Conservation (phyloP, 805 yeast genomes). For the Nakazawaea wickerhamii region DNA sequence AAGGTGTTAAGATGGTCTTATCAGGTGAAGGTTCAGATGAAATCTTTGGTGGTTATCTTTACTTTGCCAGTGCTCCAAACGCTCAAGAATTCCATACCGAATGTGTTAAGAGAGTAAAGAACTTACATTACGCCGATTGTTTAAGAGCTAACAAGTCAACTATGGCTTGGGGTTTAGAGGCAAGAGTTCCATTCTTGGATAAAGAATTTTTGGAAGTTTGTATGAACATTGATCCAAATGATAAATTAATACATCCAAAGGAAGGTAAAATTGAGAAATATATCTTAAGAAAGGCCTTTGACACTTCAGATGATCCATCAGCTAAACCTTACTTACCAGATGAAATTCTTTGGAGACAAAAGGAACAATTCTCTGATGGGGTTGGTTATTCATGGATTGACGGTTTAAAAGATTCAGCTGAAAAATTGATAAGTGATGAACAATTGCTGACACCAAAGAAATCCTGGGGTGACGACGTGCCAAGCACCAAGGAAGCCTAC, state of each 20-base stretch:
- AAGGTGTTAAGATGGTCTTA: constrained; percentile 98
- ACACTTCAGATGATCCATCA: constrained; percentile 76
- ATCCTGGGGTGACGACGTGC: constrained; percentile 93
- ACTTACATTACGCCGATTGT: constrained; percentile 96
- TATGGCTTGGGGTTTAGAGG: constrained; percentile 99
- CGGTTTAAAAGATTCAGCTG: constrained; percentile 93
- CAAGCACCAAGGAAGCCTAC: constrained; percentile 98
- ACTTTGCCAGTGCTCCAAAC: constrained; percentile 95
- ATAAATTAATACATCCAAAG: constrained; percentile 72
- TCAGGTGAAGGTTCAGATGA: constrained; percentile 99
- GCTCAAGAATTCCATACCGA: constrained; percentile 92
- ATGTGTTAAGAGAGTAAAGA: constrained; percentile 93
- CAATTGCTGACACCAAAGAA: constrained; percentile 86
- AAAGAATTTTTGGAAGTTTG: constrained; percentile 84
- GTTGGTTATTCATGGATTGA: constrained; percentile 99
- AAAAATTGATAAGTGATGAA: constrained; percentile 80
- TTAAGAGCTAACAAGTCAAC: constrained; percentile 98
- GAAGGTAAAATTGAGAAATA: constrained; percentile 88
- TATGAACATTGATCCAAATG: constrained; percentile 92
- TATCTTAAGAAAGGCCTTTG: constrained; percentile 95
- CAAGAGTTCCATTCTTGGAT: constrained; percentile 98
- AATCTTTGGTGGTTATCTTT: constrained; percentile 96
- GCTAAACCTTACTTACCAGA: constrained; percentile 87
- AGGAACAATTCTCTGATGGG: constrained; percentile 99
- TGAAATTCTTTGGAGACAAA: constrained; percentile 98